Evolutionary conservation across 257 asterid genomes (phyloP).

Genomic region (Nicotiana knightiana): DNA sequence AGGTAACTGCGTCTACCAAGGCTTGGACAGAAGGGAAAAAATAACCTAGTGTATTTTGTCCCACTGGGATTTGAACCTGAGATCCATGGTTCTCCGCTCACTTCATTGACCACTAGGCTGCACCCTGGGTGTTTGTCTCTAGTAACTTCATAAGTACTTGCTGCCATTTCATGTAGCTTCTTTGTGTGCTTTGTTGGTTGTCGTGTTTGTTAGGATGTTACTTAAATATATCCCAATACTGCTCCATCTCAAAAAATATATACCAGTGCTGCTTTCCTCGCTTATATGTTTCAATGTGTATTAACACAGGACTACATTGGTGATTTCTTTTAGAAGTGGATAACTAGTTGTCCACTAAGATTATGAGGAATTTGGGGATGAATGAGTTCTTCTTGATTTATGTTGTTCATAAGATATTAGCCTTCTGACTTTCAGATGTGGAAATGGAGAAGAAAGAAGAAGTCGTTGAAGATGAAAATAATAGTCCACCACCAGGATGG

Average conservation of each 20-base stretch:
- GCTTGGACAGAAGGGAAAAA: too few relatives aligned
- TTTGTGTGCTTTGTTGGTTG: not conserved
- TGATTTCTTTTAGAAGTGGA: not conserved
- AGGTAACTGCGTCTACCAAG: too few relatives aligned
- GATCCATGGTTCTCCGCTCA: too few relatives aligned
- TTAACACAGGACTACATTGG: not conserved
- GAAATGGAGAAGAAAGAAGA: conserved; percentile 35
- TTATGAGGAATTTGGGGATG: too few relatives aligned
- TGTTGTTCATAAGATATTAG: conserved; percentile 9
- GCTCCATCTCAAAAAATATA: too few relatives aligned
- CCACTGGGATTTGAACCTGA: too few relatives aligned
- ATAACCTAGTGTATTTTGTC: too few relatives aligned
- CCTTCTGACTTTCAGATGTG: conserved; percentile 25
- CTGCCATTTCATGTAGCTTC: not conserved
- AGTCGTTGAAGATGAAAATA: conserved; percentile 31
- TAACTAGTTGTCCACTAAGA: not conserved
- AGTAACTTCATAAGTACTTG: not conserved
- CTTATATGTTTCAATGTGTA: not conserved
- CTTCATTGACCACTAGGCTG: too few relatives aligned
- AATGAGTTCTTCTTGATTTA: not conserved
- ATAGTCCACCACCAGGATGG: conserved; percentile 83
- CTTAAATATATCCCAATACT: not conserved
- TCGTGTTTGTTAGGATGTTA: not conserved
- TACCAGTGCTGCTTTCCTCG: not conserved
- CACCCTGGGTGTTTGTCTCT: not conserved